Evolutionary conservation across 2,329 filamentous ascomycete species (phyloP), one percentile per base, ranked within the genome.

Genomic region (Phialemoniopsis sp.): DNA sequence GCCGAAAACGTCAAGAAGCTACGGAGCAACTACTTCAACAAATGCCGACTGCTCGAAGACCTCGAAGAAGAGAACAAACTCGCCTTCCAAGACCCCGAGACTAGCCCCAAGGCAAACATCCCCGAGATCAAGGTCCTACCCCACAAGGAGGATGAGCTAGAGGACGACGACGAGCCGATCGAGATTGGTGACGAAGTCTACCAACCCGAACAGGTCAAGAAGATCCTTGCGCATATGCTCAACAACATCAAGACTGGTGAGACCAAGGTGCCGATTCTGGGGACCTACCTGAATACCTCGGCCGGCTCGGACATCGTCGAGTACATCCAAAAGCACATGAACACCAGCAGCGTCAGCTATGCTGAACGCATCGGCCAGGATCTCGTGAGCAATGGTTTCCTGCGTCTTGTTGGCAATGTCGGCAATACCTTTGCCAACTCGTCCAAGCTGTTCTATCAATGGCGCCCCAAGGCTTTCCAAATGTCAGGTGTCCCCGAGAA

Each of bases 11-110:
- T 95, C 45, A 89, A 89, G 73, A 97, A 97, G 67, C 78, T 96
- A 52, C 82, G 93, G 48, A 95, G 87, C 63, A 87, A 88, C 53
- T 98, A 98, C 67, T 97, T 97, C 76, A 98, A 97, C 73, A 98
- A 97, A 67, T 98, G 93, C 61, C 85, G 94, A 36, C 72, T 96
- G 46, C 85, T 97, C 7, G 94, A 98, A 60, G 93, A 98, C 58
- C 69, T 97, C 44, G 93, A 98, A 61, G 93, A 98, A 65, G 94
- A 98, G 70, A 95, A 96, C 63, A 97, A 98, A 66, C 77, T 98
- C 40, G 93, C 90, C 30, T 98, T 98, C 65, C 89, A 95, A 62
- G 89, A 90, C 49, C 89, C 89, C 3, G 78, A 84, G 53, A 70
- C 62, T 28, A 89, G 85, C 60, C 84, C 86, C 4, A 72, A 81